A percentile compares a stretch with the other conserved stretches of the same genome.
Conservation (phyloP, 2,329 filamentous ascomycete genomes). For the Alternaria tenuissima region DNA sequence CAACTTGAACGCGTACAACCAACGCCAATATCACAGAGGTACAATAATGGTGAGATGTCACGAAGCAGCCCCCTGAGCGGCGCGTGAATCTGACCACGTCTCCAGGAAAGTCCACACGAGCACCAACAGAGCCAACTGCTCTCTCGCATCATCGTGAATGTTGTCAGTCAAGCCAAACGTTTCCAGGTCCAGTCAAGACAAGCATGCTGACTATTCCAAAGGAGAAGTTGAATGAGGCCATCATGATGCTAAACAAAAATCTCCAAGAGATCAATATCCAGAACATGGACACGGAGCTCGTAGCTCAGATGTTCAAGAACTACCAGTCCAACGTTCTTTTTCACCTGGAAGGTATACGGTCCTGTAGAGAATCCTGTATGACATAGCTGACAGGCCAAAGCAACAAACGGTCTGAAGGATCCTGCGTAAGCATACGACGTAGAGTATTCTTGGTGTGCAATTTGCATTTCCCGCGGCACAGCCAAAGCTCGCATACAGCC, state of each 20-base stretch:
- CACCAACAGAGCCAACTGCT: slow-evolving; percentile 95
- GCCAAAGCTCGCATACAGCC: neutral
- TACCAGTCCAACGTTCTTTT: slow-evolving; percentile 98
- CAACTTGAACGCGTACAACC: slow-evolving; percentile 30
- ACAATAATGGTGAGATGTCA: slow-evolving; percentile 37
- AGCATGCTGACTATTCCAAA: slow-evolving; percentile 51
- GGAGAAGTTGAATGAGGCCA: slow-evolving; percentile 97
- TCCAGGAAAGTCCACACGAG: slow-evolving; percentile 91
- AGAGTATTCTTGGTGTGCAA: neutral
- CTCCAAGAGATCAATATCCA: slow-evolving; percentile 97
- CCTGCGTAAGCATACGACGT: slow-evolving; percentile 62
- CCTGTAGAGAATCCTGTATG: slow-evolving; percentile 8
- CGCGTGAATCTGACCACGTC: slow-evolving; percentile 20
- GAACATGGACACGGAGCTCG: slow-evolving; percentile 98
- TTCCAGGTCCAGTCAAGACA: neutral
- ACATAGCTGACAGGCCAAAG: slow-evolving; percentile 55
- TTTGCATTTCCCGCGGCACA: neutral
- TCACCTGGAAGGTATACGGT: slow-evolving; percentile 82
- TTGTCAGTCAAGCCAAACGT: slow-evolving; percentile 68
- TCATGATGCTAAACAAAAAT: slow-evolving; percentile 90
- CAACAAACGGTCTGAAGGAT: slow-evolving; percentile 83
- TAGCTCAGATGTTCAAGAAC: slow-evolving; percentile 99
- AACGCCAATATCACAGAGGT: slow-evolving; percentile 4
- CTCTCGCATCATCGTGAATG: slow-evolving; percentile 95
- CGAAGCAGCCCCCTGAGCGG: neutral